A percentile compares a stretch with the other conserved stretches of the same genome.
Evolutionary conservation across 1,139 yeast species (phyloP).

Genomic region (Lodderomyces margitis): DNA sequence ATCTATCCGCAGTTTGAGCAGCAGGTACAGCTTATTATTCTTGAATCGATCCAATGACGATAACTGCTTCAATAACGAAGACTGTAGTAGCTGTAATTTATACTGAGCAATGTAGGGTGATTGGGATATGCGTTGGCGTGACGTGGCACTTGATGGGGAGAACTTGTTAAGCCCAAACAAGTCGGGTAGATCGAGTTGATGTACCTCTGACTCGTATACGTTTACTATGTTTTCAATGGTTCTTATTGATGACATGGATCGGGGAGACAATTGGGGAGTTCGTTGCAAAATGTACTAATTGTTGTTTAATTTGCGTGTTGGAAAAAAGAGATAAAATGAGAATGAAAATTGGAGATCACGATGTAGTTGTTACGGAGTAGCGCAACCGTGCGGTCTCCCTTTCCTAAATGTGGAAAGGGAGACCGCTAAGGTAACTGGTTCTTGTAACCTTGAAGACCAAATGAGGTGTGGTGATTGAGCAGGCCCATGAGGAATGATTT

Average conservation of each 20-base stretch:
- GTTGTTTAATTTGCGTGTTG: neutral
- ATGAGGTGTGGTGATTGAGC: too few relatives aligned
- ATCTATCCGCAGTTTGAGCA: constrained; percentile 13
- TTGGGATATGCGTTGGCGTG: constrained; percentile 3
- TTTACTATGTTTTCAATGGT: constrained; percentile 15
- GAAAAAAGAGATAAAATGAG: neutral
- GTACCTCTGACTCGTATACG: constrained; percentile 18
- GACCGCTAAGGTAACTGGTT: too few relatives aligned
- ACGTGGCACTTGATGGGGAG: neutral
- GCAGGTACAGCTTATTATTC: constrained; percentile 14
- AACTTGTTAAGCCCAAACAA: neutral
- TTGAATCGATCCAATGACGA: constrained; percentile 12
- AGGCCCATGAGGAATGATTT: too few relatives aligned
- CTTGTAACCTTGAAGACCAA: too few relatives aligned
- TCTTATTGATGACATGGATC: constrained; percentile 11
- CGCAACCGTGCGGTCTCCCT: too few relatives aligned
- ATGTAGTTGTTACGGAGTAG: too few relatives aligned
- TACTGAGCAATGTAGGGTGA: constrained; percentile 27
- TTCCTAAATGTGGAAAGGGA: too few relatives aligned
- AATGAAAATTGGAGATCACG: too few relatives aligned
- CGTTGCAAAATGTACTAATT: too few relatives aligned
- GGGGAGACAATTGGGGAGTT: too few relatives aligned
- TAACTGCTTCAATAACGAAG: constrained; percentile 2
- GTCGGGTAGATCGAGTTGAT: constrained; percentile 18
- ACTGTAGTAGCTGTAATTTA: constrained; percentile 20